A percentile compares a stretch with the other conserved stretches of the same genome.
Evolutionary conservation across 768 basidiomycete species (phyloP).

Genomic region (Amanita subjunquillea): DNA sequence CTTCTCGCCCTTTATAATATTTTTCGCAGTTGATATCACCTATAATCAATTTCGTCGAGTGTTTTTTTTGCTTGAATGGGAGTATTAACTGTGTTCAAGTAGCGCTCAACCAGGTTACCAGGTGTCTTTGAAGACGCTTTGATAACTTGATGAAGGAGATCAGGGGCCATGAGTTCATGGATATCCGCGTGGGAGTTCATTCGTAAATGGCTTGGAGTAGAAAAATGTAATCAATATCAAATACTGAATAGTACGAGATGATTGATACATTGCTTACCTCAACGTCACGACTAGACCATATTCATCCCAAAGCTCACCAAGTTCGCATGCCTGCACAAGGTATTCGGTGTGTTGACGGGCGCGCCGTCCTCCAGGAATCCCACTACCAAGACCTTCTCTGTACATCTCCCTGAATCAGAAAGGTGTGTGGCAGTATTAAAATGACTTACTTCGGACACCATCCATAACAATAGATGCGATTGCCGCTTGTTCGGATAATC

Average conservation of each 20-base stretch:
- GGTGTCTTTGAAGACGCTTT: constrained; percentile 32
- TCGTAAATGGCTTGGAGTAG: constrained; percentile 20
- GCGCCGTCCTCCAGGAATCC: constrained; percentile 7
- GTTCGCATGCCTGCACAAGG: constrained; percentile 16
- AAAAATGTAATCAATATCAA: no score
- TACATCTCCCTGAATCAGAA: constrained; percentile 12
- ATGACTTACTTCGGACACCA: constrained; percentile 17
- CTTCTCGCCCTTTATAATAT: neutral
- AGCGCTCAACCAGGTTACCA: constrained; percentile 23
- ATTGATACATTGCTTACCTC: constrained; percentile 14
- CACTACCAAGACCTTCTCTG: constrained; percentile 12
- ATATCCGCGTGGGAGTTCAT: constrained; percentile 26
- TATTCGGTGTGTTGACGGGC: constrained; percentile 15
- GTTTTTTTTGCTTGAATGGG: constrained; percentile 13
- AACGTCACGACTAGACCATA: constrained; percentile 22
- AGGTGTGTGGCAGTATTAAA: constrained; percentile 1
- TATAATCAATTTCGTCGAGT: constrained; percentile 23
- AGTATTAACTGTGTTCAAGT: constrained; percentile 13
- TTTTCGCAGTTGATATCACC: constrained; percentile 12
- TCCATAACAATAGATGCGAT: constrained; percentile 20
- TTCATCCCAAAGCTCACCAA: constrained; percentile 19
- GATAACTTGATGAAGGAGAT: constrained; percentile 16
- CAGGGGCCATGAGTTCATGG: no score
- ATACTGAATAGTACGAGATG: neutral
- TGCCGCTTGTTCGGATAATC: constrained; percentile 27